These are phyloP conservation scores for Venturia effusa DNA, from an alignment of 2,329 filamentous ascomycete genomes.

Conservation along the genomic window DNA sequence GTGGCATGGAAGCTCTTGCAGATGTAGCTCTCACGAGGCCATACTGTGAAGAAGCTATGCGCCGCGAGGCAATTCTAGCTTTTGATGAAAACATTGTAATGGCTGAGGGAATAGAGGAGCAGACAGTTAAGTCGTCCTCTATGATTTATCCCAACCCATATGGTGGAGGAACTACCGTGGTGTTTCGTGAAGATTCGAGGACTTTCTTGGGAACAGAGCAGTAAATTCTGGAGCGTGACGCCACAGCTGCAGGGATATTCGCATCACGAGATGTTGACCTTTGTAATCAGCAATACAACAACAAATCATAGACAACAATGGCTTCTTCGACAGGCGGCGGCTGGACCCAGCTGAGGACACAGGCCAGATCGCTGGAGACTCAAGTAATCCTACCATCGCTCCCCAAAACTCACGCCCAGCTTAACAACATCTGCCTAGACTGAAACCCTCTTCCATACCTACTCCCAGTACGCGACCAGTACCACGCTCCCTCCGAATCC, in stretches of 20 bases:
- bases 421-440: conserved; percentile 47
- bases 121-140: conserved; percentile 3
- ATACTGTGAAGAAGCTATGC: conserved; percentile 16
- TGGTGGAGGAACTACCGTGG: not conserved
- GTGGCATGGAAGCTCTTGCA: not conserved
- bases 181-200: not conserved
- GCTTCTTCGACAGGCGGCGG: conserved; percentile 34
- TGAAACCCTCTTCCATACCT: conserved; percentile 70
- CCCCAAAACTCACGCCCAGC: not conserved
- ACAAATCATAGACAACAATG: conserved; percentile 12
- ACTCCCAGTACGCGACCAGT: conserved; percentile 80
- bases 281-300: not conserved
- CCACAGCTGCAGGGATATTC: not conserved
- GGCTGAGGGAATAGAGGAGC: conserved; percentile 4
- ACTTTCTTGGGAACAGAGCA: not conserved
- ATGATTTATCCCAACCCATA: not conserved
- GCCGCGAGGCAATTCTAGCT: conserved; percentile 25
- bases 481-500: conserved; percentile 72
- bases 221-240: not conserved
- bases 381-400: conserved; percentile 50
- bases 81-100: conserved; percentile 25
- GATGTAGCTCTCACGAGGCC: not conserved
- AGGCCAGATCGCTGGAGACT: conserved; percentile 77
- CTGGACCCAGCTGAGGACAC: conserved; percentile 91
- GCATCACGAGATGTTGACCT: not conserved